A percentile compares a stretch with the other conserved stretches of the same genome.
These are phyloP conservation scores for Rubia tinctorum DNA, from an alignment of 305 asterid species.

Conservation along the genomic window DNA sequence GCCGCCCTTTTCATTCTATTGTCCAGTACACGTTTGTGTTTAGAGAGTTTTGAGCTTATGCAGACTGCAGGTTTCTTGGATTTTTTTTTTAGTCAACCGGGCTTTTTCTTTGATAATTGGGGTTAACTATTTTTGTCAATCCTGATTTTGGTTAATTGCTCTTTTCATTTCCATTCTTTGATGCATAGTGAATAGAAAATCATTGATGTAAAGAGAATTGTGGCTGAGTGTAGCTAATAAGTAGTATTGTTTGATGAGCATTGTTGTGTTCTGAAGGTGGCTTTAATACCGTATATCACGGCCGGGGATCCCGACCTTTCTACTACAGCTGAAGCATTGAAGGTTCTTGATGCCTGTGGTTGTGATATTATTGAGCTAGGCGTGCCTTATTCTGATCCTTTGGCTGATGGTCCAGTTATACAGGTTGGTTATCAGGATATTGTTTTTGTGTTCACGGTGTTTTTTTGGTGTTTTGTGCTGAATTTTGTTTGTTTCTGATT, in stretches of 20 bases:
- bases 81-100: background rate
- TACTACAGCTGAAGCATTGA: constrained; percentile 87
- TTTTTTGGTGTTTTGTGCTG: background rate
- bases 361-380: constrained; percentile 91
- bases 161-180: background rate
- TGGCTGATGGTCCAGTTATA: constrained; percentile 98
- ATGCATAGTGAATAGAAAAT: background rate
- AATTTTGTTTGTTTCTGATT: constrained; percentile 4
- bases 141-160: background rate
- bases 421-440: constrained; percentile 44
- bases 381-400: constrained; percentile 93
- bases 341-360: constrained; percentile 85
- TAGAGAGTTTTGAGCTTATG: background rate
- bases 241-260: background rate
- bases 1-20: background rate
- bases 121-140: background rate
- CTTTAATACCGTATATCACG: constrained; percentile 87
- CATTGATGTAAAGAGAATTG: background rate
- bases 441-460: background rate
- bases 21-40: background rate
- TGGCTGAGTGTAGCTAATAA: background rate
- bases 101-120: background rate
- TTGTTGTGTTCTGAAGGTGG: constrained; percentile 52
- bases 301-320: constrained; percentile 96
- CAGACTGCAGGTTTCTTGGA: background rate